Conservation (phyloP, 164 flowering plant genomes). For the Chloranthus sessilifolius region DNA sequence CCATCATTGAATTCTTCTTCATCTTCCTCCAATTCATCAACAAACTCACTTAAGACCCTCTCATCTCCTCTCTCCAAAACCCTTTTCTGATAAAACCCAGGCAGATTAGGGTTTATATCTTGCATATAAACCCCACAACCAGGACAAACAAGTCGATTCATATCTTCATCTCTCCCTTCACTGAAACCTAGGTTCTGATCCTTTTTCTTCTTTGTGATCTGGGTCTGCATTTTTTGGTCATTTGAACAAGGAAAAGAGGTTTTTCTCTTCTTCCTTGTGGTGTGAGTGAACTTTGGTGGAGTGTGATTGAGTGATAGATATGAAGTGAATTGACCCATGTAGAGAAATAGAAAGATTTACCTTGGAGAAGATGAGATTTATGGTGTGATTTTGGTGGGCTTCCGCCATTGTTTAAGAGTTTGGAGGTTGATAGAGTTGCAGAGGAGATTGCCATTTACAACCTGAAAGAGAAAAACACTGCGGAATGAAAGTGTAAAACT, state of each 20-base stretch:
- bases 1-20: too few species aligned
- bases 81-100: conserved; percentile 70
- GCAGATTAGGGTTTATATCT: conserved; percentile 68
- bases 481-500: neutral
- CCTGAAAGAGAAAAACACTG: neutral
- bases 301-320: neutral
- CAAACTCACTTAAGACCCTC: conserved; percentile 12
- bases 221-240: conserved; percentile 14
- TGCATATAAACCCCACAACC: conserved; percentile 99
- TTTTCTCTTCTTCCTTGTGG: neutral
- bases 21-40: conserved; percentile 16
- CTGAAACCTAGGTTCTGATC: conserved; percentile 41
- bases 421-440: neutral
- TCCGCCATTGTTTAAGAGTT: conserved; percentile 1
- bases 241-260: conserved; percentile 2
- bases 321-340: neutral
- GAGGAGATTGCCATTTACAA: conserved; percentile 3
- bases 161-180: conserved; percentile 88
- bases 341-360: neutral
- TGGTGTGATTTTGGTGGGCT: neutral
- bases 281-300: neutral
- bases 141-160: conserved; percentile 71
- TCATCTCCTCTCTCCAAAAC: conserved; percentile 17
- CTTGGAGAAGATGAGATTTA: neutral
- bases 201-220: conserved; percentile 18